Base-by-base conservation (phyloP, 495 filamentous ascomycete species). In the Aspergillus wentii region DNA sequence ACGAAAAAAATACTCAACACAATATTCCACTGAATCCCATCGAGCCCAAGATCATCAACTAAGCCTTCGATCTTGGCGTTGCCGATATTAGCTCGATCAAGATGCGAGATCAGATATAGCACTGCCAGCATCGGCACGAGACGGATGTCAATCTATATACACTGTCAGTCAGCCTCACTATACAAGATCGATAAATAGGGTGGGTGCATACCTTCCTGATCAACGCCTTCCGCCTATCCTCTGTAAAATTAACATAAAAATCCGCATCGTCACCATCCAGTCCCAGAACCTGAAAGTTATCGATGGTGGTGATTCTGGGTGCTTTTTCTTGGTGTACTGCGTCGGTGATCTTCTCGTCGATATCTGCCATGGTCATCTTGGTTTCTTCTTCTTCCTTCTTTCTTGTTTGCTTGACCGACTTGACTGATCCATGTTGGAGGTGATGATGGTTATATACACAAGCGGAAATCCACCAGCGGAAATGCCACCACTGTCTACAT, bases 51-150 rank as follows among this genome's bases (percentile, higher is more conserved):
- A 46, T 82, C 75, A 30, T 80, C 68, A 1, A 69, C 59, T 10
- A 89, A 54, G 1, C 84, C 82, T 43, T 81, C 76, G 31, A 86
- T 86, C 39, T 85, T 85, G 3, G 84, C 85, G 56, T 88, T 88
- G 17, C 83, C 84, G 40, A 88, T 86, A 53, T 82, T 83, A 6
- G 66, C 67, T 13, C 72, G 45, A 38, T 78, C 81, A 0, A 79
- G 54, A 49, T 78, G 74, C 3, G 57, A 59, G 6, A 74, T 50
- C 10, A 74, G 45, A 35, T 76, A 77, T 2, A 75, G 49, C 1
- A 74, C 31, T 0, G 57, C 42, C 8, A 61, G 38, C 54, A 61
- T 58, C 10, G 57, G 57, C n/a, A 61, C 44, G 4, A 61, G 26
- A 8, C 57, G 48, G 15, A 51, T 22, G 28, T 61, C 57, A 13